Conservation (phyloP, 2,329 filamentous ascomycete genomes). For the Fusarium hostae region DNA sequence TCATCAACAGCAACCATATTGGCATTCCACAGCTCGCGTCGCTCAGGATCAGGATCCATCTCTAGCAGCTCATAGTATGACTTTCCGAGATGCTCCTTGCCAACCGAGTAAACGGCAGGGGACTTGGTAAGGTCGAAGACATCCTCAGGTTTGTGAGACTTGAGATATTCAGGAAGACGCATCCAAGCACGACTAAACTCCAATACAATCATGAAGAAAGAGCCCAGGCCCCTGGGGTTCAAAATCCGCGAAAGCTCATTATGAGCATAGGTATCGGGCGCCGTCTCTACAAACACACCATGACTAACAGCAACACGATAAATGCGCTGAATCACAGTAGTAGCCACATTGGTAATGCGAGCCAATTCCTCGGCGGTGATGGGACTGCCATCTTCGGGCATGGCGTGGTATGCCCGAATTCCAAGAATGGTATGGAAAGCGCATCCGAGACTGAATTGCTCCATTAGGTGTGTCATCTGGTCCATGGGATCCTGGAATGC, state of each 20-base stretch:
- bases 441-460: constrained; percentile 38
- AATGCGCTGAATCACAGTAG: constrained; percentile 47
- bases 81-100: constrained; percentile 47
- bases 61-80: constrained; percentile 51
- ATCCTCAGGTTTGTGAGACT: constrained; percentile 46
- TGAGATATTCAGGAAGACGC: constrained; percentile 47
- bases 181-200: constrained; percentile 47
- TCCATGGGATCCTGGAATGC: constrained; percentile 45
- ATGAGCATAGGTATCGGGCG: constrained; percentile 47
- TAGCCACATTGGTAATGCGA: constrained; percentile 43
- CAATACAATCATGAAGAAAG: constrained; percentile 47
- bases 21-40: constrained; percentile 49
- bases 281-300: constrained; percentile 47
- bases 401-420: constrained; percentile 42
- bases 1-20: constrained; percentile 48
- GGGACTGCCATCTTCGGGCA: constrained; percentile 41
- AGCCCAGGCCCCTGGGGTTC: constrained; percentile 44
- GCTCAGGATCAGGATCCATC: constrained; percentile 42
- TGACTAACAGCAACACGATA: constrained; percentile 47
- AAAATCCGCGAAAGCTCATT: constrained; percentile 47
- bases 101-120: constrained; percentile 47
- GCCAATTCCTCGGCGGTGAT: constrained; percentile 39
- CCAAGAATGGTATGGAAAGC: constrained; percentile 45
- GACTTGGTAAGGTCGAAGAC: constrained; percentile 48
- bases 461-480: constrained; percentile 40